phyloP scores from a whole-genome alignment of 768 basidiomycete species.

The Lactifluus pinguis region DNA sequence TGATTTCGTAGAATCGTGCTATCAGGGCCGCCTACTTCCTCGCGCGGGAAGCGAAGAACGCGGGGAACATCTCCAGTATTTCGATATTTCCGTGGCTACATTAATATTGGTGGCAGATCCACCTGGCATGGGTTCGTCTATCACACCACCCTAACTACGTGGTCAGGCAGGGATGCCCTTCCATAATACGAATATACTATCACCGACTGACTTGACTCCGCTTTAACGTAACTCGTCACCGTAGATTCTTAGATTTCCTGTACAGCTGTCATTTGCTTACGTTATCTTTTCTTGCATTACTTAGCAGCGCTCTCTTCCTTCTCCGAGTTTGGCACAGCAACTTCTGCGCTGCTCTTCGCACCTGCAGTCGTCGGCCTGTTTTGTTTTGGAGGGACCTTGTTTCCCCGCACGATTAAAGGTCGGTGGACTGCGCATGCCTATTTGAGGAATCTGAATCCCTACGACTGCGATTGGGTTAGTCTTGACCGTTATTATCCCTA shows the following conservation, averaged over 20 bases:
- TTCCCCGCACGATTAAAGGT: background rate
- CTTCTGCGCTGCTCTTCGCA: background rate
- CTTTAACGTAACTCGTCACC: background rate
- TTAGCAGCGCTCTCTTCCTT: background rate
- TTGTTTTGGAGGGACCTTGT: background rate
- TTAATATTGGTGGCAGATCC: no score
- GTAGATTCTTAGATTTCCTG: background rate
- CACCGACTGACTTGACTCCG: background rate
- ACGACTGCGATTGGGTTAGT: background rate
- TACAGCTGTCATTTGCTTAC: background rate
- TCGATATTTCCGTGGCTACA: background rate
- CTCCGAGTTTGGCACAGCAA: background rate
- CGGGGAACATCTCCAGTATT: background rate
- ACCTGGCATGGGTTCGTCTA: background rate
- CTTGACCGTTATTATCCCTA: background rate
- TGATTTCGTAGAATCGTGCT: background rate
- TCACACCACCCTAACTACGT: background rate
- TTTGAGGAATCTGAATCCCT: background rate
- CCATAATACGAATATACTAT: background rate
- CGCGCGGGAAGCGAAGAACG: background rate
- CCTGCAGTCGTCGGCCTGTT: background rate
- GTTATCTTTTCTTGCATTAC: background rate
- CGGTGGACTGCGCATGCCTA: background rate
- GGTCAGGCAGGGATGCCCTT: background rate
- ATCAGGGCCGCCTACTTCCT: background rate